Conservation (phyloP, 805 yeast species). For the Kregervanrija delftensis region DNA sequence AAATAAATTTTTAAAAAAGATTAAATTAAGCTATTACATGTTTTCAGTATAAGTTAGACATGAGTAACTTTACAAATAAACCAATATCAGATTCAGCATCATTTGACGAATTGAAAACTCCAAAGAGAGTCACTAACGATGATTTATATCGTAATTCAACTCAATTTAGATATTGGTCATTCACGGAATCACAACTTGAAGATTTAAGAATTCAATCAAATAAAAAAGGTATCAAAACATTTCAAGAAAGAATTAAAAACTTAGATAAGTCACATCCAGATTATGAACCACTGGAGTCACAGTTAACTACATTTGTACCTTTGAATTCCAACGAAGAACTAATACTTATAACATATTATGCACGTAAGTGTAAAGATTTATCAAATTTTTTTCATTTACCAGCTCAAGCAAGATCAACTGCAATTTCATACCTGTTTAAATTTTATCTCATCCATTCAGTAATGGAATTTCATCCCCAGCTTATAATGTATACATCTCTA, state of each 20-base stretch:
- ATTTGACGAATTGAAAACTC: neutral
- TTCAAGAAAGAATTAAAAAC: conserved; percentile 12
- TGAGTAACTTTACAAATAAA: too few species aligned
- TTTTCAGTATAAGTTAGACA: too few species aligned
- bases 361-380: conserved; percentile 62
- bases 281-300: too few species aligned
- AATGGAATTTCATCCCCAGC: conserved; percentile 83
- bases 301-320: too few species aligned
- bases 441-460: conserved; percentile 78
- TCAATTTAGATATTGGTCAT: conserved; percentile 86
- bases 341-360: conserved; percentile 60
- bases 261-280: too few species aligned
- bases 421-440: conserved; percentile 71
- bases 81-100: too few species aligned
- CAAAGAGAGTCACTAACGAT: conserved; percentile 54
- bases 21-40: too few species aligned
- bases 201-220: conserved; percentile 45
- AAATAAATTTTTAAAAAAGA: too few species aligned
- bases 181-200: conserved; percentile 49
- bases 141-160: conserved; percentile 84
- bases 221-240: conserved; percentile 37
- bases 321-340: conserved; percentile 50
- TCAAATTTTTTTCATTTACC: conserved; percentile 76
- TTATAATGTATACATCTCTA: conserved; percentile 70
- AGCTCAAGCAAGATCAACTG: conserved; percentile 82